phyloP scores from a whole-genome alignment of 2,329 filamentous ascomycete genomes.

The Trichophyton schoenleinii region DNA sequence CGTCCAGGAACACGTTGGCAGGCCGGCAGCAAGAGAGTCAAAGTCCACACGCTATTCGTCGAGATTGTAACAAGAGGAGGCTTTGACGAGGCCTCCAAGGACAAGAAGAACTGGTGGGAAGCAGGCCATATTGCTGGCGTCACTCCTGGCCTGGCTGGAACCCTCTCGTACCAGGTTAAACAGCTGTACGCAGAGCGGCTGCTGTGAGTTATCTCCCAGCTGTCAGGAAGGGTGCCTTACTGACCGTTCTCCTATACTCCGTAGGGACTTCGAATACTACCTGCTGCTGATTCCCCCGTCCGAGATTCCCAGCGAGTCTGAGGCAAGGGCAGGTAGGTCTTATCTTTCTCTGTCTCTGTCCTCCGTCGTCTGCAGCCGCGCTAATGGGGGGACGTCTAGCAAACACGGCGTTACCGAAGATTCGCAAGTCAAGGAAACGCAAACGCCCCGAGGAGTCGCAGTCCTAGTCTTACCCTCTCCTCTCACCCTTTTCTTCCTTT shows the following conservation, averaged over 20 bases:
- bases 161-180: constrained; percentile 10
- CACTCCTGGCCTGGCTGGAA: constrained; percentile 1
- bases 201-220: constrained; percentile 9
- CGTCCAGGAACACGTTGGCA: constrained; percentile 1
- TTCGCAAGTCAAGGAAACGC: not conserved
- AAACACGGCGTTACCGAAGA: not conserved
- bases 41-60: constrained; percentile 9
- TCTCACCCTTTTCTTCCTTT: not conserved
- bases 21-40: constrained; percentile 6
- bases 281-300: not conserved
- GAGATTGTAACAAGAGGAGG: constrained; percentile 8
- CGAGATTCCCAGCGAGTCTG: not conserved
- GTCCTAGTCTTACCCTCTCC: not conserved
- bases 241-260: too few relatives aligned
- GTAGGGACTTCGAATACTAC: not conserved
- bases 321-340: not conserved
- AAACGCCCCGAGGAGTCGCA: not conserved
- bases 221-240: not conserved
- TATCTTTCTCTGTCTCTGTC: not conserved
- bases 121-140: constrained; percentile 3
- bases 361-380: not conserved
- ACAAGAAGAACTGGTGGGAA: constrained; percentile 12
- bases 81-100: constrained; percentile 6
- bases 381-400: not conserved
- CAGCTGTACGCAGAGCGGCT: constrained; percentile 10